Conservation (phyloP, 208 protist genomes). For the Herpetomonas samuelpessoai region DNA sequence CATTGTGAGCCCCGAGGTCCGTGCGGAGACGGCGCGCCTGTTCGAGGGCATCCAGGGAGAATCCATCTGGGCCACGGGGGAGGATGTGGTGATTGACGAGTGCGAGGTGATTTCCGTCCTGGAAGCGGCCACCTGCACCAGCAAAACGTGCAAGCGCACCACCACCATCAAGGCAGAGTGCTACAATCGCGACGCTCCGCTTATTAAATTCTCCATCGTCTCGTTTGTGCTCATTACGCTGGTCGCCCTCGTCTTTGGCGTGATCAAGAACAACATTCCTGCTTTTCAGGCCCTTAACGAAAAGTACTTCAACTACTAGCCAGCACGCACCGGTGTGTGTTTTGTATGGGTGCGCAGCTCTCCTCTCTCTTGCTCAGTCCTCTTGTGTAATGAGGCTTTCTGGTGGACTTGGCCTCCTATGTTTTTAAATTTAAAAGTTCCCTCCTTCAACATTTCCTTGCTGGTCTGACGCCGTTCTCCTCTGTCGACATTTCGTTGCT, state of each 20-base stretch:
- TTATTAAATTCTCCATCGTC: conserved; percentile 68
- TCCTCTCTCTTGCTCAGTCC: too few species aligned
- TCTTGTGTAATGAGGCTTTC: too few species aligned
- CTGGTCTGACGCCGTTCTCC: too few species aligned
- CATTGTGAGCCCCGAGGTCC: conserved; percentile 48
- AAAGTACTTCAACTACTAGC: conserved; percentile 72
- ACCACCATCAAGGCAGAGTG: conserved; percentile 76
- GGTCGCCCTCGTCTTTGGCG: conserved; percentile 57
- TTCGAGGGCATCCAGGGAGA: conserved; percentile 65
- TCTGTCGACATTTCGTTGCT: too few species aligned
- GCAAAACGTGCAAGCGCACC: conserved; percentile 50
- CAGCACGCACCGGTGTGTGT: too few species aligned
- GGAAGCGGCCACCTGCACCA: conserved; percentile 58
- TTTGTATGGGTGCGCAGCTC: too few species aligned
- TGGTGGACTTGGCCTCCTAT: too few species aligned
- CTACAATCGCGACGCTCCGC: conserved; percentile 62
- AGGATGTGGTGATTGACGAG: conserved; percentile 38
- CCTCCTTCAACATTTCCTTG: too few species aligned
- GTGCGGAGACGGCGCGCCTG: conserved; percentile 54
- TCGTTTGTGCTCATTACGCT: conserved; percentile 55
- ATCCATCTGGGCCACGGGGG: conserved; percentile 10
- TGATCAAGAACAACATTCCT: conserved; percentile 81
- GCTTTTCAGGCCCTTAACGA: conserved; percentile 65
- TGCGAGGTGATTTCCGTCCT: conserved; percentile 72
- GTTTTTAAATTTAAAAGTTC: too few species aligned